Evolutionary conservation across 2,329 filamentous ascomycete species (phyloP).

Genomic region (Penicillium nordicum): DNA sequence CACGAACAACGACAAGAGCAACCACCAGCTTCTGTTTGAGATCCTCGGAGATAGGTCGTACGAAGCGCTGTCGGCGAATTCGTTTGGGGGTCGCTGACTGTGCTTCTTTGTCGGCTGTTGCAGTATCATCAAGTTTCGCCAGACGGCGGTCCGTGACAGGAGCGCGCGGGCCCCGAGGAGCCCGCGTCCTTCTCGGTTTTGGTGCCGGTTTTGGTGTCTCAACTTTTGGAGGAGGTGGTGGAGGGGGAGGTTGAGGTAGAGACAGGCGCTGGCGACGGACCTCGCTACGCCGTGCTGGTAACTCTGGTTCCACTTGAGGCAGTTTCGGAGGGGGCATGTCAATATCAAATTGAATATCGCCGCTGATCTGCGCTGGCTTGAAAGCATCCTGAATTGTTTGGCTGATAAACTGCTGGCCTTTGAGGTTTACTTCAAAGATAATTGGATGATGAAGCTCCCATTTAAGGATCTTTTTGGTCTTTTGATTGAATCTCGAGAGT

Average conservation of each 20-base stretch:
- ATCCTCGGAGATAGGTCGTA: slow-evolving; percentile 25
- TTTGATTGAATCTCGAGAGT: slow-evolving; percentile 31
- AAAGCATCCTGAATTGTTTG: slow-evolving; percentile 35
- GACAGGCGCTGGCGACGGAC: background rate
- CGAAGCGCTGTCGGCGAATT: slow-evolving; percentile 23
- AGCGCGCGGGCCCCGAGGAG: background rate
- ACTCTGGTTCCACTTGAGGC: background rate
- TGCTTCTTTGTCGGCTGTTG: slow-evolving; percentile 8
- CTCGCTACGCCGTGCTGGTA: slow-evolving; percentile 4
- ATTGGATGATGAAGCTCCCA: slow-evolving; percentile 38
- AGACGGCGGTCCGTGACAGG: slow-evolving; percentile 23
- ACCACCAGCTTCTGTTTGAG: slow-evolving; percentile 38
- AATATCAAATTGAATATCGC: slow-evolving; percentile 33
- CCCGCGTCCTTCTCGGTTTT: background rate
- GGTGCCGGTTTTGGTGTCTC: background rate
- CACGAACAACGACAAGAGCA: slow-evolving; percentile 45
- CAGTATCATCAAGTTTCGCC: slow-evolving; percentile 24
- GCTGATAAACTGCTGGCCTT: slow-evolving; percentile 36
- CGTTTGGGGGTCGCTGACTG: slow-evolving; percentile 15
- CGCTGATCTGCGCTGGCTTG: slow-evolving; percentile 30
- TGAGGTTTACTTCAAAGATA: slow-evolving; percentile 24
- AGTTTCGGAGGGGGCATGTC: slow-evolving; percentile 14
- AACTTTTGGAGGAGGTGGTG: background rate
- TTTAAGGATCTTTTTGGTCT: slow-evolving; percentile 32
- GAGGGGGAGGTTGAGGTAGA: background rate